These are phyloP conservation scores for Rhododendron kiyosumense DNA, from an alignment of 148 eudicot genomes.

Conservation along the genomic window DNA sequence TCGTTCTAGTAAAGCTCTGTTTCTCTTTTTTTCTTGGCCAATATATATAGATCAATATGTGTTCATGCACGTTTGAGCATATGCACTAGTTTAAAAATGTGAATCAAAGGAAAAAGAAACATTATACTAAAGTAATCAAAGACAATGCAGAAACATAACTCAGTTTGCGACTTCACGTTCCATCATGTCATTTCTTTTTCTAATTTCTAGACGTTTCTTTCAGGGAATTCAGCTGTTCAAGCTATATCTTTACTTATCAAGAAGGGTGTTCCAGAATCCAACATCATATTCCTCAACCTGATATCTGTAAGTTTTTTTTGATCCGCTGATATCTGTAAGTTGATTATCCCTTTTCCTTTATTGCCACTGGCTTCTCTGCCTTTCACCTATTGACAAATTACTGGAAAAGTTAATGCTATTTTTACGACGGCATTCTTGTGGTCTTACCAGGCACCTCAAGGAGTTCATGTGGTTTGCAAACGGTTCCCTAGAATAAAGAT, in stretches of 20 bases:
- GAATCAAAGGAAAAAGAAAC: neutral
- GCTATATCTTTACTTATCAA: conserved; percentile 79
- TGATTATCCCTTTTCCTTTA: neutral
- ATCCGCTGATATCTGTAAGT: conserved; percentile 97
- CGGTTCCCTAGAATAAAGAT: conserved; percentile 86
- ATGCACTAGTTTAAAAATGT: neutral
- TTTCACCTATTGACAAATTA: neutral
- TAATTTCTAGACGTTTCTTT: conserved; percentile 1
- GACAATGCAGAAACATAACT: too few species aligned
- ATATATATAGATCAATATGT: neutral
- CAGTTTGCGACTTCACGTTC: neutral
- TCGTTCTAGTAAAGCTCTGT: neutral
- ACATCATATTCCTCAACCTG: conserved; percentile 92
- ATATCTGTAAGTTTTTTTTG: conserved; percentile 94
- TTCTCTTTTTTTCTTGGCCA: neutral
- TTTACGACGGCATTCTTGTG: neutral
- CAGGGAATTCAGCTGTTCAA: conserved; percentile 95
- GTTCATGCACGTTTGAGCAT: neutral
- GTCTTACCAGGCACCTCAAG: conserved; percentile 82
- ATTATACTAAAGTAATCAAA: neutral
- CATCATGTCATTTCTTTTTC: neutral
- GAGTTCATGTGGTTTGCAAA: conserved; percentile 86
- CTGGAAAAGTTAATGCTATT: neutral
- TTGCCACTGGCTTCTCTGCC: neutral
- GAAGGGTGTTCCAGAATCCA: conserved; percentile 91